A percentile compares a stretch with the other conserved stretches of the same genome.
phyloP scores from a whole-genome alignment of 2,329 filamentous ascomycete species.

The Coleophoma eucalyptorum region DNA sequence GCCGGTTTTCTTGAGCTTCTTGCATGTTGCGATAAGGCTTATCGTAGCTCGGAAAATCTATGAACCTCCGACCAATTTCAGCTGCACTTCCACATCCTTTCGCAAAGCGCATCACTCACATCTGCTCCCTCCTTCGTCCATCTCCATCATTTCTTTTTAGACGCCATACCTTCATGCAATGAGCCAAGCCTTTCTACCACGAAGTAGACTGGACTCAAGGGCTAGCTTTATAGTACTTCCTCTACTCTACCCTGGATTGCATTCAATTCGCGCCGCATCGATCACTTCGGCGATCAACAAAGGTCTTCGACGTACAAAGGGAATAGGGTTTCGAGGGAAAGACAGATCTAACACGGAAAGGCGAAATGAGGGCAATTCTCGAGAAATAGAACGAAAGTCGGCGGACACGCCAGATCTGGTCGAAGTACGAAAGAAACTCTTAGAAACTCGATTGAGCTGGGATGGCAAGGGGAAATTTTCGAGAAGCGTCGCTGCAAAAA shows the following conservation, averaged over 20 bases:
- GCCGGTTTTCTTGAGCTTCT: too few relatives aligned
- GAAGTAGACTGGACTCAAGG: slow-evolving; percentile 7
- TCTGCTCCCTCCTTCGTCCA: too few relatives aligned
- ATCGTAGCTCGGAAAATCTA: too few relatives aligned
- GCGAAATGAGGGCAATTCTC: slow-evolving; percentile 16
- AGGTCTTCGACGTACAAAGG: slow-evolving; percentile 53
- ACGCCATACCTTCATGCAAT: slow-evolving; percentile 14
- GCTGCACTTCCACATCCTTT: too few relatives aligned
- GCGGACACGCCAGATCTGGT: slow-evolving; percentile 9
- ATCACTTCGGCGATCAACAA: slow-evolving; percentile 66
- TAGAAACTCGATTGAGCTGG: slow-evolving; percentile 25
- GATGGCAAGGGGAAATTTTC: slow-evolving; percentile 9
- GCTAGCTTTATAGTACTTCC: slow-evolving; percentile 1
- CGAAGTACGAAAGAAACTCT: neutral
- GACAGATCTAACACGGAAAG: slow-evolving; percentile 8
- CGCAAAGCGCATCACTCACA: too few relatives aligned
- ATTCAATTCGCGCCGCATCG: slow-evolving; percentile 41
- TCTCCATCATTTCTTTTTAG: too few relatives aligned
- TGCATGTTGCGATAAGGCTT: too few relatives aligned
- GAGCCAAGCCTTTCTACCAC: slow-evolving; percentile 15
- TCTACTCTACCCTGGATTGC: slow-evolving; percentile 5
- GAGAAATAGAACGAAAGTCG: slow-evolving; percentile 11
- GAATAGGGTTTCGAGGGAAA: slow-evolving; percentile 22
- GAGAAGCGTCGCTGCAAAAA: neutral
- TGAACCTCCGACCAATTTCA: too few relatives aligned